phyloP scores from a whole-genome alignment of 352 stramenopile species.

The Globisporangium yorkense region DNA sequence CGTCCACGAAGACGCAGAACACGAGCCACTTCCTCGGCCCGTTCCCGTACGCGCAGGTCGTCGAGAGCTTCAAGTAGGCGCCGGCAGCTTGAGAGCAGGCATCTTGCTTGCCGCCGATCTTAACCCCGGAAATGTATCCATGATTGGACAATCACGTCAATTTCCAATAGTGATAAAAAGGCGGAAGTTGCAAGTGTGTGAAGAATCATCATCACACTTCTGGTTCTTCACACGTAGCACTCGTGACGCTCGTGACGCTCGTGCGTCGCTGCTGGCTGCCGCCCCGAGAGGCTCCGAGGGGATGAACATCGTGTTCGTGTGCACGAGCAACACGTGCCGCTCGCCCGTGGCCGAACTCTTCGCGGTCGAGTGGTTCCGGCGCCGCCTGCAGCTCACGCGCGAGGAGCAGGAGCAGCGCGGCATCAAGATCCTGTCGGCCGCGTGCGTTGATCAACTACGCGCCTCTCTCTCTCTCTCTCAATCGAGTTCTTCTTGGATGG shows the following conservation, averaged over 20 bases:
- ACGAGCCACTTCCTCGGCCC: slow-evolving; percentile 63
- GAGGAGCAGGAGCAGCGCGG: slow-evolving; percentile 63
- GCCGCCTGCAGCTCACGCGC: slow-evolving; percentile 55
- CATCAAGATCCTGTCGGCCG: slow-evolving; percentile 62
- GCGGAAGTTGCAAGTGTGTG: too few relatives aligned
- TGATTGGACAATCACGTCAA: too few relatives aligned
- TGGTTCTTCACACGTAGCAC: too few relatives aligned
- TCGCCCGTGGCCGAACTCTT: slow-evolving; percentile 75
- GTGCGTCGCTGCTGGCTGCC: too few relatives aligned
- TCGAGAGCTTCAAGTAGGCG: slow-evolving; percentile 29
- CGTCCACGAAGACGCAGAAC: slow-evolving; percentile 66
- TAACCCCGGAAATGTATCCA: background rate
- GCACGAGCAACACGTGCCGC: slow-evolving; percentile 82
- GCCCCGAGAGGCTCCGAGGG: background rate
- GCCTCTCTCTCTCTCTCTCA: background rate
- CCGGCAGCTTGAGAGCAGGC: too few relatives aligned
- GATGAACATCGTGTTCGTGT: slow-evolving; percentile 84
- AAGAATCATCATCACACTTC: background rate
- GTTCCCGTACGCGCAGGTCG: slow-evolving; percentile 65
- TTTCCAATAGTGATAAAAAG: background rate
- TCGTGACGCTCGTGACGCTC: too few relatives aligned
- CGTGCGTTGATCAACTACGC: slow-evolving; percentile 27
- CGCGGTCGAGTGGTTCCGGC: slow-evolving; percentile 73
- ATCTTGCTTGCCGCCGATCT: too few relatives aligned
- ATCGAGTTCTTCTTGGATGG: background rate